Evolutionary conservation across 1,284 basidiomycete genomes (phyloP).

Genomic region (Boletellus deceptivus): DNA sequence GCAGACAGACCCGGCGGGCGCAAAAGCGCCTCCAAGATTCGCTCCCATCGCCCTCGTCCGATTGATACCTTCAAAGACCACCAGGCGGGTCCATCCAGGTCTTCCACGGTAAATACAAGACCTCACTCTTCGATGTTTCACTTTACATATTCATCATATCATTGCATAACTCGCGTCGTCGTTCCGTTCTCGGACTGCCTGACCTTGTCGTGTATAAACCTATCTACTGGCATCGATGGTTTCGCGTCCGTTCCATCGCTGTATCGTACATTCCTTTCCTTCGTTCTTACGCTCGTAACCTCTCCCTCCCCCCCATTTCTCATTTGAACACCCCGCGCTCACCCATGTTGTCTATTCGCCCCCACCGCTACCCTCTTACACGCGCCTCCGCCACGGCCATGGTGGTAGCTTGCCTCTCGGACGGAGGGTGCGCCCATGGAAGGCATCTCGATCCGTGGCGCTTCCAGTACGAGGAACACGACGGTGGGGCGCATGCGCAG

Average conservation of each 20-base stretch:
- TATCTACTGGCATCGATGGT: constrained; percentile 18
- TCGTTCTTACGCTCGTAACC: constrained; percentile 21
- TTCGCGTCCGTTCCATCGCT: constrained; percentile 10
- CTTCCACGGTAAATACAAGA: constrained; percentile 65
- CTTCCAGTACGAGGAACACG: constrained; percentile 34
- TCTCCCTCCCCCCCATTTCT: constrained; percentile 29
- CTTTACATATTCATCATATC: constrained; percentile 28
- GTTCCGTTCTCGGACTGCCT: constrained; percentile 10
- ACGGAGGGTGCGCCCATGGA: constrained; percentile 31
- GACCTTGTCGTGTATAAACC: constrained; percentile 14
- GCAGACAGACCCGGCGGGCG: constrained; percentile 63
- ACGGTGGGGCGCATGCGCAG: constrained; percentile 53
- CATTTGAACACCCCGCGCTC: constrained; percentile 40
- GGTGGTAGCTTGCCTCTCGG: constrained; percentile 33
- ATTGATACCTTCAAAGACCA: constrained; percentile 59
- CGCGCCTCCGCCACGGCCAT: constrained; percentile 23
- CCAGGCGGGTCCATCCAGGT: constrained; percentile 42
- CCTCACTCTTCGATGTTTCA: constrained; percentile 26
- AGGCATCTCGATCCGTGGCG: constrained; percentile 33
- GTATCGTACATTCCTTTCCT: constrained; percentile 10
- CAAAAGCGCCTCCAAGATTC: constrained; percentile 59
- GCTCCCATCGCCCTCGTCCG: constrained; percentile 56
- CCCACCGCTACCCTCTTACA: constrained; percentile 27
- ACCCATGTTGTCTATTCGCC: constrained; percentile 35
- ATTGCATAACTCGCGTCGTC: constrained; percentile 22